A percentile compares a stretch with the other conserved stretches of the same genome.
Evolutionary conservation across 1,284 basidiomycete species (phyloP).

Genomic region (Heterobasidion annosum): DNA sequence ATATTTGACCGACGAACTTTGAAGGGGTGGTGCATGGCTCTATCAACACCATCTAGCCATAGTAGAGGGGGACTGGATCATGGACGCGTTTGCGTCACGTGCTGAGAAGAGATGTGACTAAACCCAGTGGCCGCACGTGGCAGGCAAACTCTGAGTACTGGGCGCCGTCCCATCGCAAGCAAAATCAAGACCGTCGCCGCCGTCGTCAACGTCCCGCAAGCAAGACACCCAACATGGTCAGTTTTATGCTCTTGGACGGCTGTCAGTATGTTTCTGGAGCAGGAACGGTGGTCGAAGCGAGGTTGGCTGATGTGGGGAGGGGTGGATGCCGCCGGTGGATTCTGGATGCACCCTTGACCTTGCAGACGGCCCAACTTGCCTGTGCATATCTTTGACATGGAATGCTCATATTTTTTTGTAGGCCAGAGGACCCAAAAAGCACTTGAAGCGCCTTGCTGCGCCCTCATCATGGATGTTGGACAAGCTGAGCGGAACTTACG

Average conservation of each 20-base stretch:
- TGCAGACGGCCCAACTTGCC: neutral
- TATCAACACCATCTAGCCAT: no score
- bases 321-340: slow-evolving; percentile 19
- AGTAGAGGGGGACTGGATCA: no score
- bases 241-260: slow-evolving; percentile 16
- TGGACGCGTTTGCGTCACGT: neutral
- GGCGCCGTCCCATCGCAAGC: slow-evolving; percentile 3
- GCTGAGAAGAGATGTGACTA: slow-evolving; percentile 4
- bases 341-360: slow-evolving; percentile 20
- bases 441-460: slow-evolving; percentile 96
- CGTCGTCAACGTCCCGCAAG: slow-evolving; percentile 24
- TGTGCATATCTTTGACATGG: no score
- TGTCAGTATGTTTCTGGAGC: slow-evolving; percentile 10
- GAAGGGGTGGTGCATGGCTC: no score
- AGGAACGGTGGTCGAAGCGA: slow-evolving; percentile 10
- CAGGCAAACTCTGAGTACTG: slow-evolving; percentile 6
- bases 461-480: slow-evolving; percentile 99
- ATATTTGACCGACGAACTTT: no score
- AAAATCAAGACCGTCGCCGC: slow-evolving; percentile 16
- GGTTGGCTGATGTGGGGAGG: slow-evolving; percentile 13
- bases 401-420: slow-evolving; percentile 21
- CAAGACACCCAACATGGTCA: slow-evolving; percentile 32
- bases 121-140: slow-evolving; percentile 7
- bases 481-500: slow-evolving; percentile 97
- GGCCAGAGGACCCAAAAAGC: slow-evolving; percentile 99